phyloP scores from a whole-genome alignment of 768 basidiomycete genomes.

The Psilocybe subaeruginosa region DNA sequence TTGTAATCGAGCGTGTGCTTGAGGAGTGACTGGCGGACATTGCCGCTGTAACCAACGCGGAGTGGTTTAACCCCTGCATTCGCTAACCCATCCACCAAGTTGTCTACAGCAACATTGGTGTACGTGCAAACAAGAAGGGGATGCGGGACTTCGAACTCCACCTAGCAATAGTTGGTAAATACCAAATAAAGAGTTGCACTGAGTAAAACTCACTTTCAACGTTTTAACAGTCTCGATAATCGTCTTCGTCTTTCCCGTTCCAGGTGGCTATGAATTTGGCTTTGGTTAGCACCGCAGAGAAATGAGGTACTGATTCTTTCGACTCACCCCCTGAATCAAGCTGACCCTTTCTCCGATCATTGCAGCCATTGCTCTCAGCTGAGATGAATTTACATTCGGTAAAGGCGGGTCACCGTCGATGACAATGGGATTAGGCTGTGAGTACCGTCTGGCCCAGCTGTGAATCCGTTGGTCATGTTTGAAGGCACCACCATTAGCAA shows the following conservation, averaged over 20 bases:
- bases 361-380: slow-evolving; percentile 79
- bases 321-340: slow-evolving; percentile 83
- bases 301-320: background rate
- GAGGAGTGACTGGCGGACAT: slow-evolving; percentile 57
- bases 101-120: slow-evolving; percentile 93
- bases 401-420: slow-evolving; percentile 82
- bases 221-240: slow-evolving; percentile 85
- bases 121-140: slow-evolving; percentile 93
- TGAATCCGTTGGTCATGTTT: slow-evolving; percentile 73
- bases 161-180: slow-evolving; percentile 35
- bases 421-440: slow-evolving; percentile 54
- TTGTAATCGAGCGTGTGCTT: slow-evolving; percentile 64
- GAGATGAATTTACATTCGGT: slow-evolving; percentile 68
- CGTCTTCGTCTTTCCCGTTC: slow-evolving; percentile 92
- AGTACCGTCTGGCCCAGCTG: slow-evolving; percentile 81
- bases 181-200: background rate
- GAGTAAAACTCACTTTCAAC: slow-evolving; percentile 57
- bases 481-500: slow-evolving; percentile 47
- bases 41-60: slow-evolving; percentile 70
- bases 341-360: slow-evolving; percentile 83
- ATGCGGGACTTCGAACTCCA: slow-evolving; percentile 79
- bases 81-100: slow-evolving; percentile 78
- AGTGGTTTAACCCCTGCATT: slow-evolving; percentile 68
- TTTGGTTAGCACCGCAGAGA: slow-evolving; percentile 6
- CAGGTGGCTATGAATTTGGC: slow-evolving; percentile 67